Evolutionary conservation across 352 stramenopile genomes (phyloP), one percentile per base, ranked within the genome.

Genomic region (Blastocystis sp.): DNA sequence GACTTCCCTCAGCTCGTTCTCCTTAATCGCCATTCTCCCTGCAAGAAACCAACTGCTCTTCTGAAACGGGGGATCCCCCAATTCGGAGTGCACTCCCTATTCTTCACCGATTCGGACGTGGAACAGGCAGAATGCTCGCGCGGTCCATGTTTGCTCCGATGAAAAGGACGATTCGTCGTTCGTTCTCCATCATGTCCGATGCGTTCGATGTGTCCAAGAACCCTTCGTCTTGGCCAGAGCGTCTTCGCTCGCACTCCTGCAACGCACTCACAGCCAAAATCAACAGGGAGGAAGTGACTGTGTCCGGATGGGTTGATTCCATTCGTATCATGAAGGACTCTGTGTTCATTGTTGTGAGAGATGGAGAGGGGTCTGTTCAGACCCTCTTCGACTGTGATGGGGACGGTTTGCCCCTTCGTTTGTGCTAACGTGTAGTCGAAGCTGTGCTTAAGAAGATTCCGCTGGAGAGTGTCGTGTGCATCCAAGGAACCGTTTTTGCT

Each of bases 281-380:
- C 34, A 10, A 60, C 21, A n/a, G 14, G 19, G 1, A 41, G 3
- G 11, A 3, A 4, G 66, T 77, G 53, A 56, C 66, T 5, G 9
- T 59, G 21, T 53, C 66, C 10, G 66, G 66, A 48, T 77, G 66
- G 66, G 66, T 77, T 2, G 40, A 59, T 77, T 77, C 66, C 1
- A 60, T 77, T 77, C 66, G 66, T 4, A n/a, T 77, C 2, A 77
- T 77, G 66, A 77, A 77, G 38, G 66, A 77, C 60, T 77, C 66
- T 53, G 66, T 77, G 40, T 77, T 77, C 34, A 77, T 77, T 77
- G 19, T 77, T 10, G 38, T 77, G 9, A 19, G 66, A 3, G 66
- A 77, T 19, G 66, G 66, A 23, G 38, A n/a, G 4, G 66, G 66
- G 38, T 34, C 11, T 1, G 43, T 60, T 40, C 66, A 77, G 43